Evolutionary conservation across 2,329 filamentous ascomycete species (phyloP).

Genomic region (Penicillium freii): DNA sequence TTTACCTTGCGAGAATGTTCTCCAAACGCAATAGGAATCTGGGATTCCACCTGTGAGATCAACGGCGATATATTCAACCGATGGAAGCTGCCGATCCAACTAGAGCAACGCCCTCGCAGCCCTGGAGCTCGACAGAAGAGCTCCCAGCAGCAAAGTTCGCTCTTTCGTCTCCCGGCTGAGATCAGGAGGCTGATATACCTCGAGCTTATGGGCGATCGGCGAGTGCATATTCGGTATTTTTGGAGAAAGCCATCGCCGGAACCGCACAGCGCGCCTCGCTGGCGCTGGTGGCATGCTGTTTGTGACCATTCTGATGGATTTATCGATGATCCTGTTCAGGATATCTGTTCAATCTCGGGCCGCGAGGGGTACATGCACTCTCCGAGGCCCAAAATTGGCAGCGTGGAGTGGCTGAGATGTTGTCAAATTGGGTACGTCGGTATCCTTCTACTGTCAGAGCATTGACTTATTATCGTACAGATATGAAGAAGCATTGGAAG

Average conservation of each 20-base stretch:
- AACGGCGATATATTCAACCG: not conserved
- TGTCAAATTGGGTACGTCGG: not conserved
- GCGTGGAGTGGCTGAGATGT: not conserved
- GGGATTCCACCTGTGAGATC: not conserved
- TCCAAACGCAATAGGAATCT: not conserved
- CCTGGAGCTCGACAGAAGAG: not conserved
- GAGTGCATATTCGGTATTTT: not conserved
- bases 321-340: not conserved
- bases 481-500: not conserved
- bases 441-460: not conserved
- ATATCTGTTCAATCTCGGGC: not conserved
- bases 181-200: not conserved
- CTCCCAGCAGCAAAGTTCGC: not conserved
- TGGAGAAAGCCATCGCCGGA: not conserved
- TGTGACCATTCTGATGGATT: not conserved
- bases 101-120: not conserved
- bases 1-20: not conserved
- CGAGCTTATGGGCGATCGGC: not conserved
- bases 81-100: not conserved
- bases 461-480: not conserved
- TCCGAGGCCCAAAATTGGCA: not conserved
- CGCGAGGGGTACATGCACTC: not conserved
- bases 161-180: not conserved
- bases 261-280: not conserved
- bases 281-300: not conserved